Evolutionary conservation across 768 basidiomycete genomes (phyloP).

Genomic region (Hysterangium stoloniferum): DNA sequence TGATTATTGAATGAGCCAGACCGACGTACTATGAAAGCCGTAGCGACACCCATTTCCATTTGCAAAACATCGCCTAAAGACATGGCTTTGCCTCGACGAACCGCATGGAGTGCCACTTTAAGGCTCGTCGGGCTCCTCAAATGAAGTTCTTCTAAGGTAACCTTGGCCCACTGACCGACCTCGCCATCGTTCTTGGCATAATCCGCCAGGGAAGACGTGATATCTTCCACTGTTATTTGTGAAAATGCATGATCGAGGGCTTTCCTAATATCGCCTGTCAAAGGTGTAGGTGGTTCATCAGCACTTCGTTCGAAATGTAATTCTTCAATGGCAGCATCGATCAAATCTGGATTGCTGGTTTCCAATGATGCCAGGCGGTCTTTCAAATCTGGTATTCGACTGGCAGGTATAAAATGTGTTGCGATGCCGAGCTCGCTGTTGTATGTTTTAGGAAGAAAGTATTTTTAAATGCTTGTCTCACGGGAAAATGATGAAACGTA

Average conservation of each 20-base stretch:
- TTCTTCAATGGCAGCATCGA: slow-evolving; percentile 56
- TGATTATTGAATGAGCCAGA: slow-evolving; percentile 11
- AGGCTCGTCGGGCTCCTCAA: slow-evolving; percentile 86
- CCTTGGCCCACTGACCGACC: slow-evolving; percentile 65
- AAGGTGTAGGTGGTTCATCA: slow-evolving; percentile 40
- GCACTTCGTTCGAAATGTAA: slow-evolving; percentile 48
- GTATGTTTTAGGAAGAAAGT: background rate
- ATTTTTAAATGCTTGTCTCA: background rate
- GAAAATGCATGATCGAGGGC: slow-evolving; percentile 80
- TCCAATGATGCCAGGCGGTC: slow-evolving; percentile 48
- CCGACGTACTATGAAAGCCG: slow-evolving; percentile 77
- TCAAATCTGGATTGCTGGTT: slow-evolving; percentile 23
- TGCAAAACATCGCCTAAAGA: slow-evolving; percentile 58
- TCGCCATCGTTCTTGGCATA: slow-evolving; percentile 33
- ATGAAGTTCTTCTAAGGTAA: slow-evolving; percentile 55
- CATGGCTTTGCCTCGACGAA: slow-evolving; percentile 61
- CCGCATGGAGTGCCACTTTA: slow-evolving; percentile 77
- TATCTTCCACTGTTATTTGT: slow-evolving; percentile 61
- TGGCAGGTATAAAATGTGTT: slow-evolving; percentile 84
- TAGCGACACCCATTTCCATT: slow-evolving; percentile 84
- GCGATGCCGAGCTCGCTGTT: slow-evolving; percentile 85
- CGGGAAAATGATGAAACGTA: too few species aligned
- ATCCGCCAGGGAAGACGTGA: slow-evolving; percentile 49
- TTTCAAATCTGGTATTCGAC: slow-evolving; percentile 63
- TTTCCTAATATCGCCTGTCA: slow-evolving; percentile 55